Conservation (phyloP, 441 rosid genomes). For the Jatropha podagrica region DNA sequence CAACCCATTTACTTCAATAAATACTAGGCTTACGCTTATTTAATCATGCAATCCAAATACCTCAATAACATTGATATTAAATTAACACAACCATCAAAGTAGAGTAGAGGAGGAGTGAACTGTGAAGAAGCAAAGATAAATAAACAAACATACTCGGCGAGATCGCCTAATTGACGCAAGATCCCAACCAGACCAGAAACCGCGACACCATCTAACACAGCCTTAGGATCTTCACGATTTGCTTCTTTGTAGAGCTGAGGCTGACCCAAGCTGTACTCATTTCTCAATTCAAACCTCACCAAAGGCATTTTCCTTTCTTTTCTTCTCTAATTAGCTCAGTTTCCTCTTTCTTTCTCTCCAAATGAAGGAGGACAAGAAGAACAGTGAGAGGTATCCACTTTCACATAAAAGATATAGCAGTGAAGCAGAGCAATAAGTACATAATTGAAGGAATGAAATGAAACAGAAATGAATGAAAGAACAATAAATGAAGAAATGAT, state of each 20-base stretch:
- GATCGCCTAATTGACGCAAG: slow-evolving; percentile 98
- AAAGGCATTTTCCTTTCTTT: slow-evolving; percentile 57
- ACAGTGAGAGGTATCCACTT: too few relatives aligned
- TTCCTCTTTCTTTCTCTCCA: not conserved
- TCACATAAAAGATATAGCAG: slow-evolving; percentile 3
- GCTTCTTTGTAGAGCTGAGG: slow-evolving; percentile 61
- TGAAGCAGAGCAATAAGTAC: not conserved
- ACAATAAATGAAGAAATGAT: slow-evolving; percentile 15
- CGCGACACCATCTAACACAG: slow-evolving; percentile 74
- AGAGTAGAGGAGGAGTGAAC: not conserved
- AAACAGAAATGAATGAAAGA: slow-evolving; percentile 13
- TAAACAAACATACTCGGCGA: slow-evolving; percentile 68
- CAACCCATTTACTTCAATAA: not conserved
- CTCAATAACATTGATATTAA: not conserved
- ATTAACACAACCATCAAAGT: not conserved
- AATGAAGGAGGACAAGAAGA: not conserved
- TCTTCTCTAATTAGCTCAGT: slow-evolving; percentile 12
- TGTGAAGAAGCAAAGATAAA: too few relatives aligned
- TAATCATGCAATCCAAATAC: slow-evolving; percentile 7
- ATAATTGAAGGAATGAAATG: slow-evolving; percentile 3
- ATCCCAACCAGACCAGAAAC: slow-evolving; percentile 97
- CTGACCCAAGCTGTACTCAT: slow-evolving; percentile 70
- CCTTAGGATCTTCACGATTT: slow-evolving; percentile 78
- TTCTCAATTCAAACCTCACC: slow-evolving; percentile 72
- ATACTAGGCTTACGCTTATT: not conserved